phyloP scores from a whole-genome alignment of 208 protist genomes.

The Blechomonas ayalai region DNA sequence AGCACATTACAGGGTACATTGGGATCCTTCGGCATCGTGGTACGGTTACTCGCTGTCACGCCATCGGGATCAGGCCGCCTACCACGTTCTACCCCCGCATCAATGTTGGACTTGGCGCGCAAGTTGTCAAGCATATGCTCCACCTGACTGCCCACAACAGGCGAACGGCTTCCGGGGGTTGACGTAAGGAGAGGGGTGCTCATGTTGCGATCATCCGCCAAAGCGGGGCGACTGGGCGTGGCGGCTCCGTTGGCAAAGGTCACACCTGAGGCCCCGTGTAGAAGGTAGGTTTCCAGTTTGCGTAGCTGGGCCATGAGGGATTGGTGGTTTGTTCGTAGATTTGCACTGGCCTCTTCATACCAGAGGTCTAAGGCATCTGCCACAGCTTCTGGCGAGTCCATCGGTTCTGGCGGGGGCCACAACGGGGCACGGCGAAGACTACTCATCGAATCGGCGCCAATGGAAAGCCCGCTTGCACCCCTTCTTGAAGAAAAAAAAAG shows the following conservation, averaged over 20 bases:
- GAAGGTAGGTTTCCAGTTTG: conserved; percentile 34
- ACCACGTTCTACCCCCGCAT: conserved; percentile 30
- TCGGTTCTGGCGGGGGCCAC: no score
- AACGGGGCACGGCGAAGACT: no score
- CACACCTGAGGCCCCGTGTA: conserved; percentile 12
- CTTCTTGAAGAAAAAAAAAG: no score
- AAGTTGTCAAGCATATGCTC: conserved; percentile 46
- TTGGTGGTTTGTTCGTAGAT: conserved; percentile 29
- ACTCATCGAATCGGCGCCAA: no score
- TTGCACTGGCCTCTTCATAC: conserved; percentile 39
- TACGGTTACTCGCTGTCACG: conserved; percentile 18
- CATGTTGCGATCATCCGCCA: conserved; percentile 19
- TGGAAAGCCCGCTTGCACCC: no score
- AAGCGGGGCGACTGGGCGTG: conserved; percentile 38
- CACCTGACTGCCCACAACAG: no score
- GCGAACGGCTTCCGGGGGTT: neutral
- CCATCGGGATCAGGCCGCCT: conserved; percentile 46
- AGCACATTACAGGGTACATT: conserved; percentile 81
- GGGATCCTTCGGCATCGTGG: conserved; percentile 44
- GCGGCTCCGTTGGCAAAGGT: conserved; percentile 15
- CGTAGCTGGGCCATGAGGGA: conserved; percentile 36
- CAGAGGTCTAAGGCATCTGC: conserved; percentile 42
- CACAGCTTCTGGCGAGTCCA: no score
- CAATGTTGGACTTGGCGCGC: conserved; percentile 12
- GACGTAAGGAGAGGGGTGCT: conserved; percentile 46